These are phyloP conservation scores for Daucus carota DNA, from an alignment of 129 eudicot genomes.

Conservation along the genomic window DH1_v3.0 NC_030389.2:905501-906000, in stretches of 20 bases:
- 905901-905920: no score
- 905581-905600: slow-evolving; percentile 53
- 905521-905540: neutral
- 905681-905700: slow-evolving; percentile 8
- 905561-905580: slow-evolving; percentile 49
- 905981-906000: no score
- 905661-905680: slow-evolving; percentile 80
- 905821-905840: no score
- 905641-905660: slow-evolving; percentile 65
- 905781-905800: slow-evolving; percentile 49
- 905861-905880: neutral
- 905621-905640: slow-evolving; percentile 70
- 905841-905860: neutral
- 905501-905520: no score
- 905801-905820: neutral
- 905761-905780: slow-evolving; percentile 27
- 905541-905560: neutral
- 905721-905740: slow-evolving; percentile 29
- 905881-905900: no score
- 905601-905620: slow-evolving; percentile 82
- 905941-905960: no score
- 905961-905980: no score
- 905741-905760: slow-evolving; percentile 26
- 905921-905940: no score
- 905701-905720: slow-evolving; percentile 54